Conservation (phyloP, 129 eudicot genomes). For the Kitagawia praeruptora region DNA sequence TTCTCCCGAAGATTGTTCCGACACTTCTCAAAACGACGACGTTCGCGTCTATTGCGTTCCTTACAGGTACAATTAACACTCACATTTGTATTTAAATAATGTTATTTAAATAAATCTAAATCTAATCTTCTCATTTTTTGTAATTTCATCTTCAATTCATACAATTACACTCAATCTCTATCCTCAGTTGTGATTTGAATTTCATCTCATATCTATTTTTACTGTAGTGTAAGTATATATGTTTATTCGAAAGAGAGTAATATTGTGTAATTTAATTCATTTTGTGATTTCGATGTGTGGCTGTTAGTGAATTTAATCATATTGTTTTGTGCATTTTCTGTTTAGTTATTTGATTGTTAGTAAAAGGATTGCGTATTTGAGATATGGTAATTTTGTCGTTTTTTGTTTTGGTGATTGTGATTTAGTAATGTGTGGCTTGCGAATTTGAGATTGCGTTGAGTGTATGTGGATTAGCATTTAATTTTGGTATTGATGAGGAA, state of each 20-base stretch:
- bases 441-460: neutral
- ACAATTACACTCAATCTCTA: neutral
- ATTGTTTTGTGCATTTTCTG: neutral
- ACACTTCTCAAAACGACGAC: constrained; percentile 30
- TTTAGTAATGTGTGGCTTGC: neutral
- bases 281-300: neutral
- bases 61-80: constrained; percentile 33
- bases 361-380: neutral
- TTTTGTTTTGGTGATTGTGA: neutral
- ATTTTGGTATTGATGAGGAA: neutral
- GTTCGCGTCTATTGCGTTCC: constrained; percentile 79
- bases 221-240: neutral
- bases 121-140: neutral
- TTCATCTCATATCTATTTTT: neutral
- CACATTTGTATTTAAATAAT: too few species aligned
- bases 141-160: neutral
- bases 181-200: neutral
- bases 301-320: neutral
- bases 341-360: neutral
- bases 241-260: neutral
- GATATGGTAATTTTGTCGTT: neutral
- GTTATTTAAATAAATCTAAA: neutral
- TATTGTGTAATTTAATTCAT: neutral
- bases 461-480: neutral
- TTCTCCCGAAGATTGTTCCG: constrained; percentile 29